Evolutionary conservation across 306 rosid genomes (phyloP), one percentile per base, ranked within the genome.

Genomic region (Castanea crenata): DNA sequence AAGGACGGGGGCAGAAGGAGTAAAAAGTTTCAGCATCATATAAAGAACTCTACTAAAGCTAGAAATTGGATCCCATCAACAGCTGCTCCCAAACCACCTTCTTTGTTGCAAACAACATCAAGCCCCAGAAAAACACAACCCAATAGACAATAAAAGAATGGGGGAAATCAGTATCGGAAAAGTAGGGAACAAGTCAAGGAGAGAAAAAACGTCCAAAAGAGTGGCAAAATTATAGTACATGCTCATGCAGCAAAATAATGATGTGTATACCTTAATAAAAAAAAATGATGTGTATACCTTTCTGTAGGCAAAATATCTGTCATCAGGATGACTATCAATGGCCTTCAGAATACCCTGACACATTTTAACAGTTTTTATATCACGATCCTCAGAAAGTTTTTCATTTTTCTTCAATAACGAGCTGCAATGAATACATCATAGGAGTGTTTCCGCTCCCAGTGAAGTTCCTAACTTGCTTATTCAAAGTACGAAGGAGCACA

Each of bases 91-190:
- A 93, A 93, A 80, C 99, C 99, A 29, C 71, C 93, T 81, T 89
- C 93, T 87, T 88, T 89, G 87, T 93, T 79, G 87, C 99, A 96
- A 82, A 96, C 99, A 70, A 96, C 99, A 34, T 98, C 97, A 64
- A 96, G 97, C 78, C 99, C 99, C 98, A 93, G 78, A 71, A 82
- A 25, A 58, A 71, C 79, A 81, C 77, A 87, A 74, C 63, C 76
- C 63, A 85, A 71, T 51, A 72, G 71, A 74, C 61, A 78, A 82
- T 74, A 25, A 70, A 49, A 79, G 21, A 76, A 79, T 56, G 58
- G 23, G 5, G 67, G 32, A 32, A 77, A 79, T 73, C 79, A 83
- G 65, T 71, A 76, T 58, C 56, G 67, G 57, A 76, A 74, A 29
- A 16, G 44, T 55, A 35, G 69, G 56, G 25, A 46, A 32, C 32